A percentile compares a stretch with the other conserved stretches of the same genome.
Conservation (phyloP, 1,139 yeast genomes). For the Saccharomyces hybrid region DNA sequence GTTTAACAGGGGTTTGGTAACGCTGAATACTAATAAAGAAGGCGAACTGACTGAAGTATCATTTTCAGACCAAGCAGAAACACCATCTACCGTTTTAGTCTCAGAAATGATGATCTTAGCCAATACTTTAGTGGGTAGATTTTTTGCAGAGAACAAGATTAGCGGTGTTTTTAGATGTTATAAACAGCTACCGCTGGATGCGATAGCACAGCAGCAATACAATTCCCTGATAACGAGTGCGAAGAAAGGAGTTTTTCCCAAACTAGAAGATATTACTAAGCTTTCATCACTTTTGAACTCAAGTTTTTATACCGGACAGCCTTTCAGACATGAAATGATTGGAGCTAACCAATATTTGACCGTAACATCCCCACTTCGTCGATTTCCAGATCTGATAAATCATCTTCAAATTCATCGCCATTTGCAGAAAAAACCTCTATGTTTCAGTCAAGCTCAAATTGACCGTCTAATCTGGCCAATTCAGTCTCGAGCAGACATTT, state of each 20-base stretch:
- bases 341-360: conserved; percentile 63
- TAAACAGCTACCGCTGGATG: conserved; percentile 31
- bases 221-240: conserved; percentile 24
- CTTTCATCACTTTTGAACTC: conserved; percentile 35
- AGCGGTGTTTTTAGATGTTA: conserved; percentile 57
- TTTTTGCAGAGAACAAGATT: conserved; percentile 40
- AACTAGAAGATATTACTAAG: conserved; percentile 34
- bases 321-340: conserved; percentile 48
- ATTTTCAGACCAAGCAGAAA: conserved; percentile 23
- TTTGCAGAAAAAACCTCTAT: conserved; percentile 20
- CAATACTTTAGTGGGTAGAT: conserved; percentile 54
- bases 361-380: conserved; percentile 81
- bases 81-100: conserved; percentile 51
- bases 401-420: conserved; percentile 61
- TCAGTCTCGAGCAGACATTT: conserved; percentile 32
- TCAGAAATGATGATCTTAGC: conserved; percentile 79
- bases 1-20: conserved; percentile 23
- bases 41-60: conserved; percentile 13
- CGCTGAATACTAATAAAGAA: conserved; percentile 9
- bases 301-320: conserved; percentile 36
- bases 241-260: conserved; percentile 19
- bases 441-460: conserved; percentile 23
- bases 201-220: conserved; percentile 26
- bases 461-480: conserved; percentile 29
- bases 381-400: conserved; percentile 74